Conservation (phyloP, 2,329 filamentous ascomycete species). For the Metarhizium album region DNA sequence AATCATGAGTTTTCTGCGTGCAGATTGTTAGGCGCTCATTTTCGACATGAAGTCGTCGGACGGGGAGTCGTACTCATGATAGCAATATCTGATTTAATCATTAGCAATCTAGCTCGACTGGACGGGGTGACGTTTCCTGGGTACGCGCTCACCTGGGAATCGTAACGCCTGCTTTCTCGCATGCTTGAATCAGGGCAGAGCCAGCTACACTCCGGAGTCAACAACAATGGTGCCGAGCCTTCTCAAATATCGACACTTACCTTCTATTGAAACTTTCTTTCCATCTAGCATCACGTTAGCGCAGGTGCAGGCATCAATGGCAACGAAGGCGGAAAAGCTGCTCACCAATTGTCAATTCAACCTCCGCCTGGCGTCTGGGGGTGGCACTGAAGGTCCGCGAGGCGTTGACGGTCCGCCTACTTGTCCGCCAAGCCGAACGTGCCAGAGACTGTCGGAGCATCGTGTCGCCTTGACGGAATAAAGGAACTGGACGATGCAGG, state of each 20-base stretch:
- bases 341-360: slow-evolving; percentile 89
- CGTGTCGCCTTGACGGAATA: slow-evolving; percentile 47
- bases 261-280: slow-evolving; percentile 96
- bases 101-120: not conserved
- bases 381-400: slow-evolving; percentile 76
- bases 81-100: slow-evolving; percentile 68
- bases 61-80: slow-evolving; percentile 69
- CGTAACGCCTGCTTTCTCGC: slow-evolving; percentile 89
- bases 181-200: slow-evolving; percentile 95
- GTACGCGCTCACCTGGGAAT: slow-evolving; percentile 58
- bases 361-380: slow-evolving; percentile 70
- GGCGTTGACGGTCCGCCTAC: slow-evolving; percentile 47
- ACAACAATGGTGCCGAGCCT: slow-evolving; percentile 13
- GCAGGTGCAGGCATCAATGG: slow-evolving; percentile 18
- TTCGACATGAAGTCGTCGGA: slow-evolving; percentile 12
- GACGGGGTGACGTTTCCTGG: not conserved
- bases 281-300: slow-evolving; percentile 56
- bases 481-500: slow-evolving; percentile 27
- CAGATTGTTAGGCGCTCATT: slow-evolving; percentile 29
- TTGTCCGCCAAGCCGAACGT: slow-evolving; percentile 57
- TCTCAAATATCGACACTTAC: slow-evolving; percentile 36
- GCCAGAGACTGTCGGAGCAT: slow-evolving; percentile 60
- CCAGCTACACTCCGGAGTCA: slow-evolving; percentile 56
- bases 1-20: slow-evolving; percentile 86
- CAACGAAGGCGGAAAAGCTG: slow-evolving; percentile 12